Evolutionary conservation across 257 asterid species (phyloP).

Genomic region (Gentiana straminea): DNA sequence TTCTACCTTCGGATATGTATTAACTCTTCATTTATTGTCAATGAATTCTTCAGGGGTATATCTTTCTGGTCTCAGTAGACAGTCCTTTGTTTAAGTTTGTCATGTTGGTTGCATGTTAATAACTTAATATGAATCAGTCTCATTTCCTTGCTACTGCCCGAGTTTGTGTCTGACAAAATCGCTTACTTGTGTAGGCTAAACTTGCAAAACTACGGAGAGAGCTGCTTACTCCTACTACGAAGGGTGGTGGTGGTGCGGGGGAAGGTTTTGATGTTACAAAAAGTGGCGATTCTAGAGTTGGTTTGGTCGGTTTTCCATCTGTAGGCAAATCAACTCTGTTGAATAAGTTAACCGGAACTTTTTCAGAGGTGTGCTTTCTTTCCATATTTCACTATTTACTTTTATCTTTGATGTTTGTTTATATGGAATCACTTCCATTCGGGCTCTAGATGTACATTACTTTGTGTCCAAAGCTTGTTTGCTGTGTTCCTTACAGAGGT

Average conservation of each 20-base stretch:
- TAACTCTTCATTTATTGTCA: no score
- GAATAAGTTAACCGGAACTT: constrained; percentile 91
- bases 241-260: constrained; percentile 99
- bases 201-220: constrained; percentile 97
- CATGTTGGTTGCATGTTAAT: neutral
- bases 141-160: neutral
- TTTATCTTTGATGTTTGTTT: constrained; percentile 4
- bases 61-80: neutral
- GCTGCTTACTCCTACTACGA: constrained; percentile 75
- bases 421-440: neutral
- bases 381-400: constrained; percentile 1
- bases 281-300: constrained; percentile 98
- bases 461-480: neutral
- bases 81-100: no score
- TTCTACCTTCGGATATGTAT: no score
- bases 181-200: constrained; percentile 50
- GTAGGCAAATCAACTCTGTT: constrained; percentile 95
- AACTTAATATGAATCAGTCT: neutral
- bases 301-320: constrained; percentile 95
- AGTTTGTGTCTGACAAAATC: neutral
- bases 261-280: constrained; percentile 98
- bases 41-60: no score
- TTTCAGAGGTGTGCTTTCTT: constrained; percentile 68
- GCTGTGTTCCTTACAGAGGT: neutral
- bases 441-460: neutral